phyloP scores from a whole-genome alignment of 2,329 filamentous ascomycete species.

The Clarireedia monteithiana region DNA sequence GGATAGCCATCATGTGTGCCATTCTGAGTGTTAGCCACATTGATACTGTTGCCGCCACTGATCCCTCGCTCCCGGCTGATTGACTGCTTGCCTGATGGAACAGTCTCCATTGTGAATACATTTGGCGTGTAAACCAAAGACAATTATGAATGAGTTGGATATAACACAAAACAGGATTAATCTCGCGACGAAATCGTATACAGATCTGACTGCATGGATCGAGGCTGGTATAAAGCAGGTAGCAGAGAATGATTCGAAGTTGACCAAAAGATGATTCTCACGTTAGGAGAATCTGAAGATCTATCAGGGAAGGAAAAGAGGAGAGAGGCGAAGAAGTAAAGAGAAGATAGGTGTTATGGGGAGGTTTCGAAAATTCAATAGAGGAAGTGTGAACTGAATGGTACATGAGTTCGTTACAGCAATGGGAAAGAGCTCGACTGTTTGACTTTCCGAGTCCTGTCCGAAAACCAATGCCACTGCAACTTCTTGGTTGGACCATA shows the following conservation, averaged over 20 bases:
- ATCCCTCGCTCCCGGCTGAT: neutral
- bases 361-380: neutral
- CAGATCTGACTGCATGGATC: conserved; percentile 2
- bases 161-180: neutral
- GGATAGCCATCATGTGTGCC: conserved; percentile 2
- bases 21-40: neutral
- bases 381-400: neutral
- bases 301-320: neutral
- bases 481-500: neutral
- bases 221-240: neutral
- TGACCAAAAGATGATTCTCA: conserved; percentile 11
- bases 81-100: conserved; percentile 11
- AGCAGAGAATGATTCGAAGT: conserved; percentile 2
- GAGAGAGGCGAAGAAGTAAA: neutral
- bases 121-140: conserved; percentile 1
- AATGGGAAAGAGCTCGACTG: neutral
- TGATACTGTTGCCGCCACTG: neutral
- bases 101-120: conserved; percentile 21
- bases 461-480: neutral
- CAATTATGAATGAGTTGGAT: conserved; percentile 3
- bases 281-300: conserved; percentile 3
- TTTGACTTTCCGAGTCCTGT: neutral
- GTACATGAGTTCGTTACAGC: neutral
- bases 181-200: neutral
- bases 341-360: neutral